Percentiles rank a stretch among this genome's conserved stretches.
Evolutionary conservation across 345 rosid genomes (phyloP).

Genomic region (Syzygium grande): DNA sequence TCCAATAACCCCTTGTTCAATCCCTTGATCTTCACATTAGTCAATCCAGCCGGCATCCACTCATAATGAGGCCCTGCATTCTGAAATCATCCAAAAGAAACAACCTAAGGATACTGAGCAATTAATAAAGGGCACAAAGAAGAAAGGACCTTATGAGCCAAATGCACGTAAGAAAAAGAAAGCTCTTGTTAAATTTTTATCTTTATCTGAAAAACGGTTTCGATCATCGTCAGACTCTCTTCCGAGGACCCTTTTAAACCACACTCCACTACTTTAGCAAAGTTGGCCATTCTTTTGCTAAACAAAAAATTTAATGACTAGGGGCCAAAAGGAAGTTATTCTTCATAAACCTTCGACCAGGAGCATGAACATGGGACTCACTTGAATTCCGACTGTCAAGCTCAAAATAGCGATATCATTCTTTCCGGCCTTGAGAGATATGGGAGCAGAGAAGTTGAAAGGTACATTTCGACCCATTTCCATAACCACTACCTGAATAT

Average conservation of each 20-base stretch:
- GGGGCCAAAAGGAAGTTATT: background rate
- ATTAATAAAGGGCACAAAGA: background rate
- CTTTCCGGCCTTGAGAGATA: conserved; percentile 68
- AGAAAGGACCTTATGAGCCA: background rate
- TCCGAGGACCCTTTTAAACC: background rate
- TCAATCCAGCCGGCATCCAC: conserved; percentile 70
- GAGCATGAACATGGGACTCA: conserved; percentile 20
- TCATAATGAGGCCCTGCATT: conserved; percentile 87
- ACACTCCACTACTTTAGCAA: background rate
- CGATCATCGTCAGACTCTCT: background rate
- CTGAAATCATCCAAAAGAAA: conserved; percentile 30
- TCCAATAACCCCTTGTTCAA: conserved; percentile 63
- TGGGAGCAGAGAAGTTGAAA: conserved; percentile 42
- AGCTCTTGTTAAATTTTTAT: background rate
- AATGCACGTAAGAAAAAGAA: background rate
- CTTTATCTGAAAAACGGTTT: background rate
- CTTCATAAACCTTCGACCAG: background rate
- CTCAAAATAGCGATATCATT: conserved; percentile 73
- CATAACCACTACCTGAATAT: conserved; percentile 58
- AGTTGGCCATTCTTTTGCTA: background rate
- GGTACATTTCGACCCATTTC: conserved; percentile 65
- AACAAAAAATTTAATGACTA: background rate
- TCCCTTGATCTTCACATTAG: conserved; percentile 69
- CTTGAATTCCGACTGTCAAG: conserved; percentile 87
- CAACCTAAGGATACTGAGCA: background rate